These are phyloP conservation scores for Hymenoscyphus linearis DNA, from an alignment of 2,329 filamentous ascomycete genomes.

Conservation along the genomic window DNA sequence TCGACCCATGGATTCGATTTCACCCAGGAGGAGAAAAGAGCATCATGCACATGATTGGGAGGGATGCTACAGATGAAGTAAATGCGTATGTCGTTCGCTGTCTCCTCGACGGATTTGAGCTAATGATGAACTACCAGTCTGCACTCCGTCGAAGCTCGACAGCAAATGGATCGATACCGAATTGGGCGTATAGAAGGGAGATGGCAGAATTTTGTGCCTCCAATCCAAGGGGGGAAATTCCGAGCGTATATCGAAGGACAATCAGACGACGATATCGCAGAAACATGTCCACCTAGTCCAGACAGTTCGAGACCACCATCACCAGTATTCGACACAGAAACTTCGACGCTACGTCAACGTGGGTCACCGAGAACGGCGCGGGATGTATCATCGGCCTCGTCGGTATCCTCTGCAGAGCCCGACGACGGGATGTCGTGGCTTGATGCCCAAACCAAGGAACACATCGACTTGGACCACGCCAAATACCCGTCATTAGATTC, in stretches of 20 bases:
- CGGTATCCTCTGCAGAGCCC: constrained; percentile 51
- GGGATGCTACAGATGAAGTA: constrained; percentile 92
- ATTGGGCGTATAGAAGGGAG: constrained; percentile 75
- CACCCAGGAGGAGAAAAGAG: constrained; percentile 91
- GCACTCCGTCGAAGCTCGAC: constrained; percentile 72
- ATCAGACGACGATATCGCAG: constrained; percentile 29
- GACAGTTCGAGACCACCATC: constrained; percentile 30
- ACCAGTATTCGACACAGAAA: constrained; percentile 30
- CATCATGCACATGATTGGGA: constrained; percentile 87
- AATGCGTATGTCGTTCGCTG: constrained; percentile 62
- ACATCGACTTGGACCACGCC: constrained; percentile 68
- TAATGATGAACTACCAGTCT: constrained; percentile 48
- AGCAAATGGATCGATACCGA: constrained; percentile 72
- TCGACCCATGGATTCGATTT: constrained; percentile 81
- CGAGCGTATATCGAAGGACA: constrained; percentile 43
- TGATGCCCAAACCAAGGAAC: constrained; percentile 66
- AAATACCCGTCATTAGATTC: constrained; percentile 77
- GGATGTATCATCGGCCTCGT: constrained; percentile 39
- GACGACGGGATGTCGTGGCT: constrained; percentile 59
- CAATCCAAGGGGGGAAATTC: constrained; percentile 84
- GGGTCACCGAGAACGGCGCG: constrained; percentile 10
- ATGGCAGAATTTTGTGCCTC: constrained; percentile 86
- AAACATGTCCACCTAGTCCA: constrained; percentile 22
- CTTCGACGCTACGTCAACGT: constrained; percentile 19
- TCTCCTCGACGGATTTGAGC: not conserved